Base-by-base conservation (phyloP, 768 basidiomycete species). In the Leccinum rimulosum region DNA sequence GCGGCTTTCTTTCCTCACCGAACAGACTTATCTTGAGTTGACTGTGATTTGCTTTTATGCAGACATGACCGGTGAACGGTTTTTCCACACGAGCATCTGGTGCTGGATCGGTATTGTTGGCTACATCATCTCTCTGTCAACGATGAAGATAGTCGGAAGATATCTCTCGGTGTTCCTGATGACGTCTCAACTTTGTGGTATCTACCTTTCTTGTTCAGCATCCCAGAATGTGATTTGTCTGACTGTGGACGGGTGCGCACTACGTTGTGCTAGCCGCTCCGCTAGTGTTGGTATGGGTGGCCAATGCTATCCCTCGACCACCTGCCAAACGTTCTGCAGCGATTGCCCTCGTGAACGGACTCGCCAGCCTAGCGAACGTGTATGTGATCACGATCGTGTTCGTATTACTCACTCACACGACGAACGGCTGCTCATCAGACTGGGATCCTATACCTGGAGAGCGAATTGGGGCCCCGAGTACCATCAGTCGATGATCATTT, bases 91-190 rank as follows among this genome's bases (percentile, higher is more conserved):
- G 52, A 70, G 75, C 3, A 74, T 68, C 2, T 80, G 79, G 73
- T 85, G 83, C 84, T 85, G 84, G 84, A 81, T 74, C 3, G 79
- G 80, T 50, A 83, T 87, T 2, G 40, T 84, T 3, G 87, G 83
- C 1, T 87, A 81, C 62, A 82, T 87, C 61, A 84, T 88, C 59
- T 80, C 79, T 2, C 67, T 86, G 19, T 79, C 79, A 2, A 86
- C 84, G 0, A 77, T 77, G 72, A 73, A 70, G 4, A 76, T 77
- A 15, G 78, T 71, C 0, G 84, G 77, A 1, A 79, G 86, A 57
- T 87, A 88, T 61, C 74, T 87, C 25, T 78, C 83, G 1, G 71
- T 87, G 69, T 87, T 87, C 70, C 73, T 87, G 31, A 86, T 88
- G 84, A 79, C 86, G 0, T 70, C 71, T 55, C 85, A 84, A 50